phyloP scores from a whole-genome alignment of 2,329 filamentous ascomycete genomes.

The Colletotrichum cuscutae region DNA sequence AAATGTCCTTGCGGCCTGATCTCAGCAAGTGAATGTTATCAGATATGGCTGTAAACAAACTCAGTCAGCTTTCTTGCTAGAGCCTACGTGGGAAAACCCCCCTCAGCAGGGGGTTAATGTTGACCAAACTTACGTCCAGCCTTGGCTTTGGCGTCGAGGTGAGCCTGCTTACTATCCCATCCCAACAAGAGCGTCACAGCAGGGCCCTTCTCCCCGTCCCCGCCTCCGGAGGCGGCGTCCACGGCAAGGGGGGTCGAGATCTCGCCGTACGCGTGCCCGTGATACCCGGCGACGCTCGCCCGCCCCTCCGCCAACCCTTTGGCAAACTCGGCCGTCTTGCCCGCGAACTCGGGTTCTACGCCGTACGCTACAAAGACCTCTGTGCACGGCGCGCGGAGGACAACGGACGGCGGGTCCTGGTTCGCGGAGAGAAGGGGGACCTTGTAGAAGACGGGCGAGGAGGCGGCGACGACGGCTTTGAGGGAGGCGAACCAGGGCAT shows the following conservation, averaged over 20 bases:
- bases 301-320: too few species aligned
- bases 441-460: conserved; percentile 38
- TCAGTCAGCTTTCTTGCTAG: not conserved
- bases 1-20: conserved; percentile 42
- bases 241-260: conserved; percentile 43
- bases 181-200: conserved; percentile 48
- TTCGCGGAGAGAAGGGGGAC: conserved; percentile 7
- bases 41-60: conserved; percentile 43
- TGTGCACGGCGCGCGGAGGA: conserved; percentile 49
- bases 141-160: conserved; percentile 42
- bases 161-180: conserved; percentile 52
- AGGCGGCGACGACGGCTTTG: conserved; percentile 40
- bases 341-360: conserved; percentile 42
- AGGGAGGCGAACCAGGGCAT: conserved; percentile 52
- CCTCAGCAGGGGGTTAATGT: not conserved
- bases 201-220: conserved; percentile 41
- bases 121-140: conserved; percentile 36
- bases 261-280: conserved; percentile 46
- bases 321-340: conserved; percentile 33
- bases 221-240: conserved; percentile 14
- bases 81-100: not conserved
- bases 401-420: too few species aligned
- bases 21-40: conserved; percentile 47
- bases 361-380: conserved; percentile 50
- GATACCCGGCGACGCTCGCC: conserved; percentile 38